phyloP scores from a whole-genome alignment of 805 yeast species.

The Pichia gijzeniarum region DNA sequence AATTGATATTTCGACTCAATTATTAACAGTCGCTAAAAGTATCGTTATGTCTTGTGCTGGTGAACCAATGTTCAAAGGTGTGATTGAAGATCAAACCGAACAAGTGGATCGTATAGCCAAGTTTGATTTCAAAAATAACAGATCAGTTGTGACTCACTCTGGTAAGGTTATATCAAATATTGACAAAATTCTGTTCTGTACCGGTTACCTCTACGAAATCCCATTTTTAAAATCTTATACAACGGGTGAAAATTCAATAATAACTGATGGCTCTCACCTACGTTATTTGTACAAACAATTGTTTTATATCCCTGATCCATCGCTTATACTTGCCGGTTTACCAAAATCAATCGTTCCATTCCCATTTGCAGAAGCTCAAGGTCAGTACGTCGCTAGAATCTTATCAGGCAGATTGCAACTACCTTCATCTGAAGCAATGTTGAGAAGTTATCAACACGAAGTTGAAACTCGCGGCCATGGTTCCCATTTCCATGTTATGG shows the following conservation, averaged over 20 bases:
- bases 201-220: conserved; percentile 64
- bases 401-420: conserved; percentile 37
- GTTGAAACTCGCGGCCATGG: conserved; percentile 40
- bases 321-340: conserved; percentile 36
- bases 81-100: conserved; percentile 21
- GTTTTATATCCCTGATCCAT: conserved; percentile 41
- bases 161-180: conserved; percentile 42
- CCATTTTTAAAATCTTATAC: conserved; percentile 48
- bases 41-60: conserved; percentile 27
- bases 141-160: conserved; percentile 40
- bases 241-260: conserved; percentile 22
- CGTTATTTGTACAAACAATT: conserved; percentile 40
- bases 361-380: conserved; percentile 45
- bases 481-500: conserved; percentile 44
- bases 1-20: conserved; percentile 43
- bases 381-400: conserved; percentile 36
- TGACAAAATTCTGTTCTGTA: conserved; percentile 60
- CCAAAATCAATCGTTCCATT: conserved; percentile 44
- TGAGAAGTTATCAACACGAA: conserved; percentile 28
- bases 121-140: conserved; percentile 23
- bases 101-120: conserved; percentile 22
- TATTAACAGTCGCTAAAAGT: conserved; percentile 25
- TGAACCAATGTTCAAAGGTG: conserved; percentile 27
- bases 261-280: conserved; percentile 33
- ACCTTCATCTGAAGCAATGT: conserved; percentile 35